phyloP scores from a whole-genome alignment of 371 early-diverging fungal species.

The Syncephalastrum sp. region DNA sequence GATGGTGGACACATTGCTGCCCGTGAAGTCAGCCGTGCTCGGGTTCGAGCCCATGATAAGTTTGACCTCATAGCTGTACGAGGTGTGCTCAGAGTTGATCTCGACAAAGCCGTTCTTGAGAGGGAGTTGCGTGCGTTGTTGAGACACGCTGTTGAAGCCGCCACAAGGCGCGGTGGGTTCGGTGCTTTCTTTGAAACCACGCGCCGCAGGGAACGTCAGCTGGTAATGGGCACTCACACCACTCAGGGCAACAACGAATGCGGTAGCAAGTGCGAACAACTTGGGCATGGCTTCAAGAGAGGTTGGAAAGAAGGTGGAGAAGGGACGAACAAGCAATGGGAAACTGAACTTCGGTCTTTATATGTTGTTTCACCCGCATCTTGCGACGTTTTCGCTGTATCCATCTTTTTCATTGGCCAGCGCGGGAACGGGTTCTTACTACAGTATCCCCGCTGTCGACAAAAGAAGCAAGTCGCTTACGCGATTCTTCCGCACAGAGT shows the following conservation, averaged over 20 bases:
- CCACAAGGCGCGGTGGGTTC: slow-evolving; percentile 58
- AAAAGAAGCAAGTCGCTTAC: too few relatives aligned
- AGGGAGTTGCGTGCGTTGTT: slow-evolving; percentile 46
- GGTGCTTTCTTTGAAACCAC: slow-evolving; percentile 50
- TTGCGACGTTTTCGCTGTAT: too few relatives aligned
- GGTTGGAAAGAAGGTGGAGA: too few relatives aligned
- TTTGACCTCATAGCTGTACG: slow-evolving; percentile 46
- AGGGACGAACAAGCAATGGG: too few relatives aligned
- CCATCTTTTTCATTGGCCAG: too few relatives aligned
- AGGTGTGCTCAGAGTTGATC: slow-evolving; percentile 47
- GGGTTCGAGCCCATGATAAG: slow-evolving; percentile 44
- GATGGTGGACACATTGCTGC: slow-evolving; percentile 17
- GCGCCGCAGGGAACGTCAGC: slow-evolving; percentile 50
- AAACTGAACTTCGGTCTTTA: too few relatives aligned
- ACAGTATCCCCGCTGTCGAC: too few relatives aligned
- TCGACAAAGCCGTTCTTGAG: slow-evolving; percentile 49
- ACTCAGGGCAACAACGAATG: slow-evolving; percentile 1
- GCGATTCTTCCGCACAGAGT: too few relatives aligned
- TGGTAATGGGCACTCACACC: slow-evolving; percentile 46
- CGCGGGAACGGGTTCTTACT: too few relatives aligned
- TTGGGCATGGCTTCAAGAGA: too few relatives aligned
- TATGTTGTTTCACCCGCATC: too few relatives aligned
- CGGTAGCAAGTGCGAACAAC: slow-evolving; percentile 3
- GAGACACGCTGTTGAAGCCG: slow-evolving; percentile 31
- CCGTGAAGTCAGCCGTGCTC: slow-evolving; percentile 30